A percentile compares a stretch with the other conserved stretches of the same genome.
phyloP scores from a whole-genome alignment of 352 stramenopile species.

The Phytopythium chamaehyphon region DNA sequence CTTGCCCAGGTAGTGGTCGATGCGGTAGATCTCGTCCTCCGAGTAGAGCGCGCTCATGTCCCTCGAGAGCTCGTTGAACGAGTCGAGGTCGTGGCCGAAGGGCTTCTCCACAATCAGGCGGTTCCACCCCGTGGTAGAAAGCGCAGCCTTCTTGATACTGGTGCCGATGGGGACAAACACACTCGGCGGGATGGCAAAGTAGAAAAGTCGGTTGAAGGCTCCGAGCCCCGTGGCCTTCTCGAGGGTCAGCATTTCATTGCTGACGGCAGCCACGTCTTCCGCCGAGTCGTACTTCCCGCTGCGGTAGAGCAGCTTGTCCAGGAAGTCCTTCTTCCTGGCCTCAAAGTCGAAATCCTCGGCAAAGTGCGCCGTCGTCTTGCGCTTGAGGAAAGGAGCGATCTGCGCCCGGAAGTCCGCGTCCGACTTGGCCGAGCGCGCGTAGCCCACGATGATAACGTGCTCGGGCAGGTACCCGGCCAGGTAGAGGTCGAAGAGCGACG shows the following conservation, averaged over 20 bases:
- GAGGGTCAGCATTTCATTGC: constrained; percentile 61
- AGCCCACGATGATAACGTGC: constrained; percentile 84
- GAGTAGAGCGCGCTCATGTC: constrained; percentile 82
- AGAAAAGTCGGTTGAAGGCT: constrained; percentile 89
- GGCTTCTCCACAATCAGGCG: constrained; percentile 98
- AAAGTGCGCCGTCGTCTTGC: constrained; percentile 14
- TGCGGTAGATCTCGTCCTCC: constrained; percentile 94
- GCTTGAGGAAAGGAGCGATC: constrained; percentile 63
- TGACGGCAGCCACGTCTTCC: constrained; percentile 72
- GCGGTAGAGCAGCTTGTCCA: constrained; percentile 75
- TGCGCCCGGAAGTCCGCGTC: constrained; percentile 85
- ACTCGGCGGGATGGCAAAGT: constrained; percentile 96
- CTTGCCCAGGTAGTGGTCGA: constrained; percentile 97
- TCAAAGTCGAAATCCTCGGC: constrained; percentile 30
- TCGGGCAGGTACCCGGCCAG: constrained; percentile 70
- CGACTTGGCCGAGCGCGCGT: constrained; percentile 73
- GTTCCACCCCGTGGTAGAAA: constrained; percentile 91
- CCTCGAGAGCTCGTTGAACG: constrained; percentile 88
- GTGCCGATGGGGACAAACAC: constrained; percentile 93
- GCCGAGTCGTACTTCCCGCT: constrained; percentile 79
- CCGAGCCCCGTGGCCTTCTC: constrained; percentile 51
- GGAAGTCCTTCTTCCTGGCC: constrained; percentile 61
- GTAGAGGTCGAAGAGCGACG: constrained; percentile 89
- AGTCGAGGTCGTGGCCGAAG: constrained; percentile 95
- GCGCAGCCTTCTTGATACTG: constrained; percentile 89